Conservation (phyloP, 352 stramenopile species). For the Phytophthora pluvialis region DNA sequence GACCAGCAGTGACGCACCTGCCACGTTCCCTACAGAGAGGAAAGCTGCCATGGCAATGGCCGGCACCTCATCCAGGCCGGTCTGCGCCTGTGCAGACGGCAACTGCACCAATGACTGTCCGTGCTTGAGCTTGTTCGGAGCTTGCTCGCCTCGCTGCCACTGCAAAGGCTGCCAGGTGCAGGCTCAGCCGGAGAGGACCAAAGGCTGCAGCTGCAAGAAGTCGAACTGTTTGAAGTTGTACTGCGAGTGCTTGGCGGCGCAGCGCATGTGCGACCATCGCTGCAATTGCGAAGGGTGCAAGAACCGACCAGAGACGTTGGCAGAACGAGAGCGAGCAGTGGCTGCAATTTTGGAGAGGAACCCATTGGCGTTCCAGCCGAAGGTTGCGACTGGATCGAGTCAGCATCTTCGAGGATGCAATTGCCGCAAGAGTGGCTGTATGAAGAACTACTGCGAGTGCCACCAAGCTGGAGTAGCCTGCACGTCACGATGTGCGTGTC, state of each 20-base stretch:
- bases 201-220: constrained; percentile 96
- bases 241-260: constrained; percentile 81
- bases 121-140: constrained; percentile 50
- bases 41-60: constrained; percentile 31
- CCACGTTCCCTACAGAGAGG: constrained; percentile 25
- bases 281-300: constrained; percentile 89
- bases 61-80: constrained; percentile 11
- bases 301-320: constrained; percentile 62
- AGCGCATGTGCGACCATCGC: constrained; percentile 70
- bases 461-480: constrained; percentile 91
- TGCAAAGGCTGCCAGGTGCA: constrained; percentile 55
- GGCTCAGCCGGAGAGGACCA: constrained; percentile 47
- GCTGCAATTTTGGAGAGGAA: constrained; percentile 92
- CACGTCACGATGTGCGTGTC: constrained; percentile 83
- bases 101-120: constrained; percentile 51
- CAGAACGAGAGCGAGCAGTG: constrained; percentile 82
- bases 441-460: constrained; percentile 99
- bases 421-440: constrained; percentile 95
- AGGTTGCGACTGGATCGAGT: constrained; percentile 85
- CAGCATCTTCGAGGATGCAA: constrained; percentile 95
- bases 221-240: constrained; percentile 97
- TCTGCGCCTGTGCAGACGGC: constrained; percentile 48
- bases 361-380: constrained; percentile 94
- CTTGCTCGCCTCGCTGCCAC: constrained; percentile 41
- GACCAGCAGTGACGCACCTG: constrained; percentile 1